A percentile compares a stretch with the other conserved stretches of the same genome.
Conservation (phyloP, 192 early-diverging fungal genomes). For the Coemansia sp. region DNA sequence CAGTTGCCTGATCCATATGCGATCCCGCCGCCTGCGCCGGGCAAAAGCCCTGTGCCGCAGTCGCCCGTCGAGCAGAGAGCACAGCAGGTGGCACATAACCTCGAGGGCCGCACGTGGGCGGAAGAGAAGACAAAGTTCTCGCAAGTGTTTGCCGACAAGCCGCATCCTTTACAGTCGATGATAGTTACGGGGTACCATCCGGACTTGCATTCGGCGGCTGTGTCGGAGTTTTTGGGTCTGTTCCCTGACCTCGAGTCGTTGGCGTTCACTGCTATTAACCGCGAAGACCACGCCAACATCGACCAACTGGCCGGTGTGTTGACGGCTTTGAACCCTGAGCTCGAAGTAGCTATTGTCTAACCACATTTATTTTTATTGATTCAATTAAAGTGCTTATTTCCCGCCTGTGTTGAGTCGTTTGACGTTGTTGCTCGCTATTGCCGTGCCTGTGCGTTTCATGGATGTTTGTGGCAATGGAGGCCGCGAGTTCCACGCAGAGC, state of each 20-base stretch:
- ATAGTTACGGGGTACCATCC: conserved; percentile 45
- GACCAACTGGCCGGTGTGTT: conserved; percentile 52
- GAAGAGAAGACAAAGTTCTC: conserved; percentile 40
- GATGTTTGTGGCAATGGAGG: conserved; percentile 6
- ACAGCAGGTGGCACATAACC: conserved; percentile 34
- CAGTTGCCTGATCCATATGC: conserved; percentile 43
- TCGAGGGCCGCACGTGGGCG: conserved; percentile 40
- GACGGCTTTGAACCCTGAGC: conserved; percentile 46
- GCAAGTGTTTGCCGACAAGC: conserved; percentile 31
- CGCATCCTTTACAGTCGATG: conserved; percentile 45
- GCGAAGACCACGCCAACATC: conserved; percentile 52
- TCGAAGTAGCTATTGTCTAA: conserved; percentile 40
- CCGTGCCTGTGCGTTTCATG: conserved; percentile 30
- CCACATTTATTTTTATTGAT: neutral
- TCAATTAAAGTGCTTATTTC: neutral
- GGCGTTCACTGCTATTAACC: conserved; percentile 33
- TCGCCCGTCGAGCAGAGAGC: conserved; percentile 3
- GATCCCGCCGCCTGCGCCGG: conserved; percentile 6
- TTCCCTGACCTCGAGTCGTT: conserved; percentile 50
- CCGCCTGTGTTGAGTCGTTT: conserved; percentile 6
- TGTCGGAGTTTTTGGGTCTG: conserved; percentile 44
- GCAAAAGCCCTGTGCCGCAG: neutral
- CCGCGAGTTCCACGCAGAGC: neutral
- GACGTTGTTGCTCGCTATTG: conserved; percentile 7
- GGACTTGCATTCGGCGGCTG: conserved; percentile 41